Evolutionary conservation across 2,329 filamentous ascomycete species (phyloP).

Genomic region (Dothistroma septosporum): DNA sequence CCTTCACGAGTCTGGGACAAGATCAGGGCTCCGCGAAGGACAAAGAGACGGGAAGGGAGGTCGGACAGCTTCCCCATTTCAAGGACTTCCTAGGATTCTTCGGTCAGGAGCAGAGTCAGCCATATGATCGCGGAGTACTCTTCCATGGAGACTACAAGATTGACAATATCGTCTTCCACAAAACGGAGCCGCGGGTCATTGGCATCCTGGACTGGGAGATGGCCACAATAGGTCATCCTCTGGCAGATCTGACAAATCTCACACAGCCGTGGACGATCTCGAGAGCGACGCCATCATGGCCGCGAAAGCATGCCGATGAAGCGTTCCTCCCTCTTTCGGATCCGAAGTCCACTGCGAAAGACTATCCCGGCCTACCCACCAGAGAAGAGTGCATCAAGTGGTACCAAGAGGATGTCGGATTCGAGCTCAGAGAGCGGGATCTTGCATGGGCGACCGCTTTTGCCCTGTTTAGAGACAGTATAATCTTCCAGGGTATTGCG

Average conservation of each 20-base stretch:
- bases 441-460: conserved; percentile 63
- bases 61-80: conserved; percentile 81
- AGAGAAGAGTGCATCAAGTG: conserved; percentile 57
- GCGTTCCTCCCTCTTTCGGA: conserved; percentile 23
- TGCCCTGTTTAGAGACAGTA: conserved; percentile 54
- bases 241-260: conserved; percentile 88
- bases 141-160: conserved; percentile 97
- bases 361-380: conserved; percentile 59
- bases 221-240: conserved; percentile 93
- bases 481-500: conserved; percentile 83
- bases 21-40: conserved; percentile 74
- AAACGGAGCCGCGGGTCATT: conserved; percentile 80
- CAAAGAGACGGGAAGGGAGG: conserved; percentile 67
- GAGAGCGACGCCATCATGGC: conserved; percentile 25
- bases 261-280: conserved; percentile 27
- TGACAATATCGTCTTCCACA: conserved; percentile 66
- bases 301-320: conserved; percentile 24
- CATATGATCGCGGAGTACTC: conserved; percentile 70
- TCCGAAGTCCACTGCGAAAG: conserved; percentile 14
- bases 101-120: conserved; percentile 63
- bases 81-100: conserved; percentile 78
- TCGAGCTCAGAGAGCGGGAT: conserved; percentile 58
- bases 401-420: conserved; percentile 68
- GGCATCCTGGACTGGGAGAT: conserved; percentile 98
- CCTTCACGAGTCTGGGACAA: conserved; percentile 72